phyloP scores from a whole-genome alignment of 495 filamentous ascomycete species.

The Amorphotheca resinae region DNA sequence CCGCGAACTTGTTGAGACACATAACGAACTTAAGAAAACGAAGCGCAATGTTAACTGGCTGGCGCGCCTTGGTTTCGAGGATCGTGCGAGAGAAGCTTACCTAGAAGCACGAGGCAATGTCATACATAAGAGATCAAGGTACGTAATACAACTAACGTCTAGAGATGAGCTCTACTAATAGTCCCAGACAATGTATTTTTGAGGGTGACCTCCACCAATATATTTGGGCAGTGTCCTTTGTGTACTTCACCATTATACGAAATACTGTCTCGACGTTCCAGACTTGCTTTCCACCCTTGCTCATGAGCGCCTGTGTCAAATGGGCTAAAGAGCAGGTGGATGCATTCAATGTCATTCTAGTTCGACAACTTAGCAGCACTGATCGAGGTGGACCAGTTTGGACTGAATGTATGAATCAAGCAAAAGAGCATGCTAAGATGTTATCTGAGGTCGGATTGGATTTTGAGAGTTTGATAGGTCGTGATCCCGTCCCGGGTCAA shows the following conservation, averaged over 20 bases:
- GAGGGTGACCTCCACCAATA: constrained; percentile 85
- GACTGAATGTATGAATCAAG: constrained; percentile 72
- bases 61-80: constrained; percentile 73
- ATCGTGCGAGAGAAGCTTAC: constrained; percentile 77
- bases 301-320: constrained; percentile 86
- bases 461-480: constrained; percentile 59
- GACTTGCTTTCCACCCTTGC: constrained; percentile 69
- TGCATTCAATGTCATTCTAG: constrained; percentile 72
- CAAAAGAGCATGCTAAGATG: constrained; percentile 66
- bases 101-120: constrained; percentile 62
- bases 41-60: constrained; percentile 68
- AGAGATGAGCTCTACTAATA: constrained; percentile 1
- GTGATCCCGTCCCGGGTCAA: constrained; percentile 6
- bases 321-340: constrained; percentile 93
- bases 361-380: constrained; percentile 67
- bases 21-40: constrained; percentile 59
- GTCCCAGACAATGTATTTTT: constrained; percentile 71
- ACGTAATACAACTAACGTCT: constrained; percentile 20
- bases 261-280: constrained; percentile 86
- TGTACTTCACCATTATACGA: constrained; percentile 87
- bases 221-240: constrained; percentile 90
- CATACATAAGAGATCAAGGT: constrained; percentile 74
- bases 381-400: constrained; percentile 60
- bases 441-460: constrained; percentile 81
- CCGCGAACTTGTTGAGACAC: constrained; percentile 58